A percentile compares a stretch with the other conserved stretches of the same genome.
These are phyloP conservation scores for Aspergillus ibericus DNA, from an alignment of 2,329 filamentous ascomycete genomes.

Conservation along the genomic window DNA sequence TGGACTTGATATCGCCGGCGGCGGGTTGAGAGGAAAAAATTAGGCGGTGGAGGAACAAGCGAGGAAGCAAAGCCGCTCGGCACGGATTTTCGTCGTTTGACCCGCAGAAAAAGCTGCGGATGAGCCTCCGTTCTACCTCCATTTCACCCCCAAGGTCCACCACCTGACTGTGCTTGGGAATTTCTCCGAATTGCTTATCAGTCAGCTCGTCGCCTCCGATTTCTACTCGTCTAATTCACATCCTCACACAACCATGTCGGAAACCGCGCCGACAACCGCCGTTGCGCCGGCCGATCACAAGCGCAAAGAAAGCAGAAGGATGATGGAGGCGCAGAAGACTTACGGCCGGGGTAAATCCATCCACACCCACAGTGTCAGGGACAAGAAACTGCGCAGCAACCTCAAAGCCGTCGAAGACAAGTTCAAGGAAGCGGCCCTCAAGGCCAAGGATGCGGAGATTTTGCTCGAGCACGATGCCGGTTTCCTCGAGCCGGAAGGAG, in stretches of 20 bases:
- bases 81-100: slow-evolving; percentile 11
- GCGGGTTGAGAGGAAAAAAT: slow-evolving; percentile 32
- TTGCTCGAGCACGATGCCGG: slow-evolving; percentile 82
- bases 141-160: too few relatives aligned
- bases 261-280: slow-evolving; percentile 29
- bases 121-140: background rate
- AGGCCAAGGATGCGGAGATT: slow-evolving; percentile 90
- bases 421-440: slow-evolving; percentile 75
- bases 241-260: slow-evolving; percentile 27
- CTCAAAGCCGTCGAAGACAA: slow-evolving; percentile 77
- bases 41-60: slow-evolving; percentile 34
- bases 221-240: background rate
- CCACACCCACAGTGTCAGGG: slow-evolving; percentile 69
- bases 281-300: slow-evolving; percentile 33
- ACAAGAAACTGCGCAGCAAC: slow-evolving; percentile 86
- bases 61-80: slow-evolving; percentile 8
- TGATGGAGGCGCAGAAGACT: slow-evolving; percentile 61
- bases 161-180: too few relatives aligned
- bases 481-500: slow-evolving; percentile 83
- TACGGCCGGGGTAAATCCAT: slow-evolving; percentile 85
- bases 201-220: background rate
- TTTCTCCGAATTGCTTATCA: background rate
- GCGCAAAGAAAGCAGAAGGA: slow-evolving; percentile 40
- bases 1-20: slow-evolving; percentile 13
- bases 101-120: slow-evolving; percentile 16